Evolutionary conservation across 352 stramenopile genomes (phyloP), one percentile per base, ranked within the genome.

Genomic region (Globisporangium perplexum): DNA sequence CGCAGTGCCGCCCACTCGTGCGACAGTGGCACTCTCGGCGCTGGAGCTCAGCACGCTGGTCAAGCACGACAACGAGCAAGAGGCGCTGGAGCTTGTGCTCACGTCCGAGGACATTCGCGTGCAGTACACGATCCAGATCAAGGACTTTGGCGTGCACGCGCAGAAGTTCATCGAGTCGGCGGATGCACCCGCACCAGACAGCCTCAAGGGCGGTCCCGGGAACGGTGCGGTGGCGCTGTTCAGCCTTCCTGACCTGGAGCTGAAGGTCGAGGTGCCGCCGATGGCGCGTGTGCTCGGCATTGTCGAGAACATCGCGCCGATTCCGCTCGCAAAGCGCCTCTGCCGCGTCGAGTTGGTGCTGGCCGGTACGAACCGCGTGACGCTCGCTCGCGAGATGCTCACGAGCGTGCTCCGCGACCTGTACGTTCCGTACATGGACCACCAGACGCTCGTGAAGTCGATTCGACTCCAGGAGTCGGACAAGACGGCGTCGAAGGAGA

Each of bases 221-320:
- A 61, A 77, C 12, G 50, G 42, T 7, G 49, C 56, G 2, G 65
- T 63, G 4, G 52, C 62, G 8, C 33, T 86, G 47, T 44, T 86
- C 44, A 64, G 57, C 14, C 72, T 81, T 14, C 61, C 72, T 11
- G 62, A 60, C 4, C 38, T 87, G 10, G 60, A 71, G 18, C 53
- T 86, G 26, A 80, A 74, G 45, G 52, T 83, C 14, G 75, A 74
- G 23, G 63, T 87, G 15, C 72, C 76, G 3, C 72, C 76, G 11
- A 83, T 87, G 59, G 62, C 63, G n/a, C 64, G 74, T 24, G 52
- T 84, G 41, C 62, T 87, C 24, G 69, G 66, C 11, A 69, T 87
- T 45, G 76, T 87, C n/a, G 69, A 83, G 50, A 65, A 72, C 31
- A 63, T 86, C 49, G 63, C 68, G 48, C 76, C 74, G 7, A 68